Evolutionary conservation across 2,329 filamentous ascomycete genomes (phyloP).

Genomic region (Cadophora malorum): DNA sequence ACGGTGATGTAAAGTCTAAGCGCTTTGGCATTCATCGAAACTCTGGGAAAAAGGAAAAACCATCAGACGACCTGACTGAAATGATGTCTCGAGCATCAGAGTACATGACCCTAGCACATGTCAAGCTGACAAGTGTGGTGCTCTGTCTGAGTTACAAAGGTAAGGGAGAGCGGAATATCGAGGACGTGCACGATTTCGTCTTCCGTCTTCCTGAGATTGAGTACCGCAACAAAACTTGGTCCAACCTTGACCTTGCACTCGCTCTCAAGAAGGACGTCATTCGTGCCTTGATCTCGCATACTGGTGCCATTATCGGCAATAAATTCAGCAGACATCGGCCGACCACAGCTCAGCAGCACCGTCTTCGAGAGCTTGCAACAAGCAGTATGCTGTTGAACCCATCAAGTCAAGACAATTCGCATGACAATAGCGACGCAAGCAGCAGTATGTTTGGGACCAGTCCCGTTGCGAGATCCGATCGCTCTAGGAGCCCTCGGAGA

Average conservation of each 20-base stretch:
- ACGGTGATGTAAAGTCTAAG: constrained; percentile 47
- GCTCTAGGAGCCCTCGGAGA: constrained; percentile 42
- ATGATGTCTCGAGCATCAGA: constrained; percentile 96
- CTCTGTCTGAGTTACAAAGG: constrained; percentile 97
- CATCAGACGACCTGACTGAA: constrained; percentile 88
- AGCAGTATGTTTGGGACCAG: constrained; percentile 40
- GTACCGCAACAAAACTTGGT: constrained; percentile 99
- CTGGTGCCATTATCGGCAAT: constrained; percentile 95
- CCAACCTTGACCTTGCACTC: constrained; percentile 90
- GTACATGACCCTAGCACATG: constrained; percentile 96
- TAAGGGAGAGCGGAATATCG: constrained; percentile 91
- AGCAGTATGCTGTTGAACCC: constrained; percentile 51
- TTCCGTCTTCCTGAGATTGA: constrained; percentile 94
- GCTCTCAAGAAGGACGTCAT: constrained; percentile 94
- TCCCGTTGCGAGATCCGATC: constrained; percentile 38
- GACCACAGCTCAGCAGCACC: constrained; percentile 76
- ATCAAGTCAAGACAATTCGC: constrained; percentile 40
- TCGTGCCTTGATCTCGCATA: constrained; percentile 91
- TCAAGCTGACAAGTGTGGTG: constrained; percentile 93
- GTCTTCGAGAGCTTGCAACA: constrained; percentile 83
- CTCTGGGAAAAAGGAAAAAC: constrained; percentile 55
- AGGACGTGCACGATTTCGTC: constrained; percentile 97
- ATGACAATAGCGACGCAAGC: constrained; percentile 44
- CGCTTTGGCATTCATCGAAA: constrained; percentile 61
- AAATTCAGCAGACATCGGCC: constrained; percentile 92